phyloP scores from a whole-genome alignment of 1,284 basidiomycete species.

The Apiotrichum porosum region DNA sequence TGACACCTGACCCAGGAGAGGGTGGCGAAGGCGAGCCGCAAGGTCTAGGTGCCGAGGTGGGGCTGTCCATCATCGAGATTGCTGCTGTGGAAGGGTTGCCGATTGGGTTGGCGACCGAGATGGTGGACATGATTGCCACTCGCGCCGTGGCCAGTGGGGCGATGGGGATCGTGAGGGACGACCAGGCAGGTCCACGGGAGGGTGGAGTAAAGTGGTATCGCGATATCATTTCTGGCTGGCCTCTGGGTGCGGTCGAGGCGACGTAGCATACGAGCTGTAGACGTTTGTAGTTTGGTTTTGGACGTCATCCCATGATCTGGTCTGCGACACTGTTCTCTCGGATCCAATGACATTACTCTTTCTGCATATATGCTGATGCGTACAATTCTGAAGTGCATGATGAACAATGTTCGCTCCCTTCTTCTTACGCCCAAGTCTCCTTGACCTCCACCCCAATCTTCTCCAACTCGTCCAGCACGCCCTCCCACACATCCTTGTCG shows the following conservation, averaged over 20 bases:
- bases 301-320: too few species aligned
- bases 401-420: too few species aligned
- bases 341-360: too few species aligned
- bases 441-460: conserved; percentile 62
- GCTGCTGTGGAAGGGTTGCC: conserved; percentile 64
- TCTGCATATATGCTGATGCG: too few species aligned
- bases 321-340: too few species aligned
- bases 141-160: background rate
- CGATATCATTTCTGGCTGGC: conserved; percentile 60
- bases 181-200: conserved; percentile 52
- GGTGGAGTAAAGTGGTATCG: conserved; percentile 62
- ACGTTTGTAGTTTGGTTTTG: too few species aligned
- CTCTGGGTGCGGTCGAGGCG: conserved; percentile 1
- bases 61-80: conserved; percentile 58
- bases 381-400: too few species aligned
- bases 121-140: conserved; percentile 59
- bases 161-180: conserved; percentile 66
- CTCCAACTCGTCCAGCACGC: conserved; percentile 60
- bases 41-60: conserved; percentile 35
- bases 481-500: conserved; percentile 57
- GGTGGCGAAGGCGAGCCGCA: conserved; percentile 19
- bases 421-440: conserved; percentile 51
- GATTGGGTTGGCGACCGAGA: conserved; percentile 65
- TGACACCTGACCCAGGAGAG: conserved; percentile 51
- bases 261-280: too few species aligned